Base-by-base conservation (phyloP, 2,329 filamentous ascomycete species). In the Pseudogymnoascus sp. region DNA sequence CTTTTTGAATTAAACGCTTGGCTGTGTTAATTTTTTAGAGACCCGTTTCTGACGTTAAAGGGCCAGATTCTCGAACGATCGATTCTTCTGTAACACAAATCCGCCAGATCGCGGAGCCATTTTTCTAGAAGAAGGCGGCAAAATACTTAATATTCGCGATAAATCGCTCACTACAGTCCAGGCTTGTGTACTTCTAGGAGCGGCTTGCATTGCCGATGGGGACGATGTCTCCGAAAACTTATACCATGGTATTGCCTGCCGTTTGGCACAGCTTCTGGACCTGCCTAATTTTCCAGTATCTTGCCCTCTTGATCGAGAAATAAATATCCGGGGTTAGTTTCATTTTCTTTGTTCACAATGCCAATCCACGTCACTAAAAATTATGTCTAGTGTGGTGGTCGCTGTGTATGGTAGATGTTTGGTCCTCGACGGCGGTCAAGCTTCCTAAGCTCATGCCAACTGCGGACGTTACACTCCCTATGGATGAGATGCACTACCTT, bases 391-490 rank as follows among this genome's bases (percentile, higher is more conserved):
- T 69, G 9, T 69, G 68, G 67, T 69, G 67, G 63, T 65, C 68
- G 11, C 60, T 70, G 4, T 68, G 65, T 23, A 69, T 68, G 66
- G 63, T 67, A 23, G 68, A 70, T 63, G 65, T 68, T 15, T 70
- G 68, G 68, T 67, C 66, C n/a, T 70, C 68, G 26, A 61, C 63
- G 7, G 65, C 61, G 5, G 66, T 70, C 6, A 60, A 65, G 6
- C 66, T 70, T 38, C 65, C 68, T 4, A 65, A 63, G 53, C 62
- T 64, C 8, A 67, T 70, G 66, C 64, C 63, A 11, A 42, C 64
- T 15, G 64, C 64, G 17, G 63, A 64, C 23, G 35, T 69, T 23
- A 62, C 63, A 4, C 65, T 69, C 5, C 68, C 68, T 23, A 65
- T 67, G 15, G 66, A 68, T 26, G 68, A 66, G 44, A 60, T 31